Evolutionary conservation across 2,329 filamentous ascomycete species (phyloP), one percentile per base, ranked within the genome.

Genomic region (Ophiostoma himal-ulmi): DNA sequence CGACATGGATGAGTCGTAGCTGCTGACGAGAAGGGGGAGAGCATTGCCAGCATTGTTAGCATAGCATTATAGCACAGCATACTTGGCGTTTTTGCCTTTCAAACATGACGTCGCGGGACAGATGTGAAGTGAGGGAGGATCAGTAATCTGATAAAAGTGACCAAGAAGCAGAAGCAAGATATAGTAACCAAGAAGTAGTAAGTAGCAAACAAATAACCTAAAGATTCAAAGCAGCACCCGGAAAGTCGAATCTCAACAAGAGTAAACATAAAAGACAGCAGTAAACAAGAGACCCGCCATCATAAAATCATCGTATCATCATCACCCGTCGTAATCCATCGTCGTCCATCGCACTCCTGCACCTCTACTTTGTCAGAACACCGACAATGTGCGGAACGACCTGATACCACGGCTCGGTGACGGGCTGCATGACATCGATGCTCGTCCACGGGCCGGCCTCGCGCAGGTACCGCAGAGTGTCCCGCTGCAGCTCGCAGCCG

Each of bases 311-410:
- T 30, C 4, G 30, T 30, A 30, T 30, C 30, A 60, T 13, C 17
- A 22, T 5, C 10, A 30, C 22, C 22, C 13, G 26, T 5, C 54
- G 17, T 60, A 7, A 66, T 22, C 34, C 22, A 26, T 34, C 36
- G 8, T 41, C 8, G 36, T 62, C 48, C 17, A 20, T 20, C 17
- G 17, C n/a, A 62, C 26, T 7, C 11, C 26, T 34, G n/a, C 52
- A 17, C 20, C 13, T 39, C 8, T 10, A 86, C 72, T 88, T 88
- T 0, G 82, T 86, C 68, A 86, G 76, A 0, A 83, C 81, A 3
- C 85, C 85, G 22, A 83, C 72, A n/a, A 84, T 76, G 68, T 87
- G 84, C 36, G 85, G 85, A 17, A 85, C 72, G 2, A 77, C 71
- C 0, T 78, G 73, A 68, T 79, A 84, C 78, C 82, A 82, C 2